Evolutionary conservation across 441 rosid genomes (phyloP).

Genomic region (Omphalea diandra): DNA sequence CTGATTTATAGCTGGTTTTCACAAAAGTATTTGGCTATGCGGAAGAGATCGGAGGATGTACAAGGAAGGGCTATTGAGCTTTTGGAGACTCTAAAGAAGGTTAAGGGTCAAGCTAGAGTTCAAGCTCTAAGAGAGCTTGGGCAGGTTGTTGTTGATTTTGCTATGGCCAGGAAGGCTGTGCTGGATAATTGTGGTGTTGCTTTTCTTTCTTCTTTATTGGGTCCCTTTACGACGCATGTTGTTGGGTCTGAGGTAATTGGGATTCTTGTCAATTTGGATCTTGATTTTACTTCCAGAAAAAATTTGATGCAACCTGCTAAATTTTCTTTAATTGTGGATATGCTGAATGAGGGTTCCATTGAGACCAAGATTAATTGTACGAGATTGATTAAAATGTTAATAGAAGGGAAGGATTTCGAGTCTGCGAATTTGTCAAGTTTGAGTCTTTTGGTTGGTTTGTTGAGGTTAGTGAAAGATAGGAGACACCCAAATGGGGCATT

Average conservation of each 20-base stretch:
- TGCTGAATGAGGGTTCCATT: slow-evolving; percentile 76
- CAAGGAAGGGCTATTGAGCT: too few species aligned
- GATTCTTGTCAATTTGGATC: too few species aligned
- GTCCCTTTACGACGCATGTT: slow-evolving; percentile 71
- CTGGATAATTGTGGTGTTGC: slow-evolving; percentile 53
- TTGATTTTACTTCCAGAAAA: too few species aligned
- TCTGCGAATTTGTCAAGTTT: slow-evolving; percentile 59
- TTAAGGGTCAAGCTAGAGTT: too few species aligned
- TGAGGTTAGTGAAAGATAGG: slow-evolving; percentile 64
- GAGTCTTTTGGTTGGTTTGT: slow-evolving; percentile 77
- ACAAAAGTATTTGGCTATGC: slow-evolving; percentile 69
- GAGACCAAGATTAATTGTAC: too few species aligned
- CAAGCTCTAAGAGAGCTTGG: slow-evolving; percentile 72
- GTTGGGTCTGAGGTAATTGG: slow-evolving; percentile 84
- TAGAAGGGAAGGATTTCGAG: slow-evolving; percentile 56
- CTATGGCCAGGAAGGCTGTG: slow-evolving; percentile 55
- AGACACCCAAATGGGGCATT: slow-evolving; percentile 53
- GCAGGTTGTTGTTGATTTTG: slow-evolving; percentile 50
- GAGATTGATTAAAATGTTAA: slow-evolving; percentile 56
- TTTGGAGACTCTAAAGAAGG: too few species aligned
- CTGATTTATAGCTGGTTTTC: slow-evolving; percentile 77
- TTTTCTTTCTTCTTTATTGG: slow-evolving; percentile 53
- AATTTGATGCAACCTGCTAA: too few species aligned
- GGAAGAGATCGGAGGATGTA: slow-evolving; percentile 73
- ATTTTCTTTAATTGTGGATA: slow-evolving; percentile 79